Evolutionary conservation across 2,329 filamentous ascomycete genomes (phyloP).

Genomic region (Davidsoniella virescens): DNA sequence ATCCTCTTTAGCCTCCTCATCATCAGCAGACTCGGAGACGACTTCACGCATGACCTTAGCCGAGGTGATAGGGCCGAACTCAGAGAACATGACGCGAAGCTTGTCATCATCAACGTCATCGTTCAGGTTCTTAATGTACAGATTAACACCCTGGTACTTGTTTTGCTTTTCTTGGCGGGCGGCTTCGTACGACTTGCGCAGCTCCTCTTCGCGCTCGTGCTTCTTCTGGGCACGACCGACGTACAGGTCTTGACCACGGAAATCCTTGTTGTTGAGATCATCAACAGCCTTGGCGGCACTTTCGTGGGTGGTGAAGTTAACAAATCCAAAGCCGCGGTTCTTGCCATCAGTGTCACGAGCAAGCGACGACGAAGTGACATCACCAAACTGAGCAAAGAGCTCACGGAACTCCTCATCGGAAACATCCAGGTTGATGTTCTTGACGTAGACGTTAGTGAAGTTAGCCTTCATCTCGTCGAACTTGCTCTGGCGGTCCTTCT

Average conservation of each 20-base stretch:
- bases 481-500: slow-evolving; percentile 99
- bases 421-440: slow-evolving; percentile 79
- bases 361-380: slow-evolving; percentile 89
- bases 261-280: slow-evolving; percentile 78
- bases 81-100: slow-evolving; percentile 80
- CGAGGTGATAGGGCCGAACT: slow-evolving; percentile 90
- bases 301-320: slow-evolving; percentile 90
- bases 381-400: slow-evolving; percentile 80
- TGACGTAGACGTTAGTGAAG: slow-evolving; percentile 99
- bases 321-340: slow-evolving; percentile 89
- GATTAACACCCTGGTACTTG: slow-evolving; percentile 98
- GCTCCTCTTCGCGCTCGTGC: slow-evolving; percentile 98
- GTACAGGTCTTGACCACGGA: slow-evolving; percentile 89
- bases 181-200: slow-evolving; percentile 96
- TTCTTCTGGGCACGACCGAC: slow-evolving; percentile 99
- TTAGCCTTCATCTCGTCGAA: slow-evolving; percentile 99
- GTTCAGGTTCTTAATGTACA: slow-evolving; percentile 98
- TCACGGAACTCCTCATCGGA: slow-evolving; percentile 89
- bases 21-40: slow-evolving; percentile 36
- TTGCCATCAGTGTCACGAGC: slow-evolving; percentile 80
- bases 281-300: slow-evolving; percentile 74
- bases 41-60: slow-evolving; percentile 98
- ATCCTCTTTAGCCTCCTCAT: slow-evolving; percentile 35
- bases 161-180: slow-evolving; percentile 94
- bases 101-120: slow-evolving; percentile 97